Percentiles rank a stretch among this genome's conserved stretches.
Conservation (phyloP, 805 yeast species). For the Blastobotrys americana region DNA sequence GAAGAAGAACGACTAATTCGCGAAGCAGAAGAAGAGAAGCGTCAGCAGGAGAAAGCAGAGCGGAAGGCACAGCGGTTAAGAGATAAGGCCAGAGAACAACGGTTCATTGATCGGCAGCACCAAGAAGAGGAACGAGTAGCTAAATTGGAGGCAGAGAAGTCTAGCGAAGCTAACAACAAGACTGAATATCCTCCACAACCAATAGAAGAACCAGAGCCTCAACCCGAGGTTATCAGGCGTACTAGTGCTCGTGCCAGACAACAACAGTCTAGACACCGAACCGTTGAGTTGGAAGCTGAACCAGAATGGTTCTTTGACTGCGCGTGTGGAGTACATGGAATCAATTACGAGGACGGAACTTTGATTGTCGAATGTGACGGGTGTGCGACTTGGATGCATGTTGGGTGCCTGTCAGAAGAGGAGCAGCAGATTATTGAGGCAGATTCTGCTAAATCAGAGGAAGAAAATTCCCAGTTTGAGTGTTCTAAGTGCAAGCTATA, state of each 20-base stretch:
- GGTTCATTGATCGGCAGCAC: constrained; percentile 12
- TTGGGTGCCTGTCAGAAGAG: constrained; percentile 24
- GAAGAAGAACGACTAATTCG: constrained; percentile 13
- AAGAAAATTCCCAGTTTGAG: neutral
- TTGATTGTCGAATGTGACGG: constrained; percentile 33
- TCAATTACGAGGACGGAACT: constrained; percentile 35
- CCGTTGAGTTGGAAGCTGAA: constrained; percentile 10
- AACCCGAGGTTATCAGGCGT: constrained; percentile 5
- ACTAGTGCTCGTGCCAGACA: constrained; percentile 7
- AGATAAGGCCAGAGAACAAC: constrained; percentile 10
- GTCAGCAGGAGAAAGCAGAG: constrained; percentile 5
- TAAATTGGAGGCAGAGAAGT: constrained; percentile 7
- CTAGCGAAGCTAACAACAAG: constrained; percentile 1
- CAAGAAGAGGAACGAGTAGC: constrained; percentile 11
- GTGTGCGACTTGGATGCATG: constrained; percentile 38
- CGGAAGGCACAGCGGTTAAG: constrained; percentile 6
- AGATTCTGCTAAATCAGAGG: neutral
- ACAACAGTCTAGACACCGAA: constrained; percentile 7
- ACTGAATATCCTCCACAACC: neutral
- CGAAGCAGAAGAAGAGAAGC: constrained; percentile 14
- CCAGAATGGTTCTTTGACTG: constrained; percentile 36
- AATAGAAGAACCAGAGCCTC: constrained; percentile 8
- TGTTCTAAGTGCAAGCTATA: neutral
- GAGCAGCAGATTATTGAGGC: neutral
- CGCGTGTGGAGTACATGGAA: constrained; percentile 33